A percentile compares a stretch with the other conserved stretches of the same genome.
phyloP scores from a whole-genome alignment of 345 rosid genomes.

The Eucalyptus polyanthemos region DNA sequence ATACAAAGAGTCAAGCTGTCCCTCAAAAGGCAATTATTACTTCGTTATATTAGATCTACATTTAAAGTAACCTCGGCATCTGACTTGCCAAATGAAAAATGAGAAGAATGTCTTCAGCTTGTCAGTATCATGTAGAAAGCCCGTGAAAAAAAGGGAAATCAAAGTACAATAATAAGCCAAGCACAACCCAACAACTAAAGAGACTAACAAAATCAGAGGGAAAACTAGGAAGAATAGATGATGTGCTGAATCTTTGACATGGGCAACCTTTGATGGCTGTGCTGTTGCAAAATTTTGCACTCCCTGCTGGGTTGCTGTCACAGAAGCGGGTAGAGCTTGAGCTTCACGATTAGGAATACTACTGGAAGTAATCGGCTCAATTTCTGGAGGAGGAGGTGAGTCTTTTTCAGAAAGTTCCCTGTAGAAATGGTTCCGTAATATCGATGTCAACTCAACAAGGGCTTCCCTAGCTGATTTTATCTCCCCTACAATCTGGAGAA shows the following conservation, averaged over 20 bases:
- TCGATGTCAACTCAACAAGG: constrained; percentile 82
- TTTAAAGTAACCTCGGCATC: not conserved
- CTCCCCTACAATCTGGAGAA: constrained; percentile 81
- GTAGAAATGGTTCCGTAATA: constrained; percentile 56
- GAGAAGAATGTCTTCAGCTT: not conserved
- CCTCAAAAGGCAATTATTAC: not conserved
- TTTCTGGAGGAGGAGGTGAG: constrained; percentile 38
- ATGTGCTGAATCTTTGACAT: not conserved
- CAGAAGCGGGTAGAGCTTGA: constrained; percentile 18
- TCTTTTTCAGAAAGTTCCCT: constrained; percentile 59
- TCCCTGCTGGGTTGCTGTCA: constrained; percentile 14
- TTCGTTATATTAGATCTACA: not conserved
- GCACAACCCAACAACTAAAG: not conserved
- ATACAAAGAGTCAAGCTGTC: not conserved
- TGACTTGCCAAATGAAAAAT: not conserved
- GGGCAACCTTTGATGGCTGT: constrained; percentile 44
- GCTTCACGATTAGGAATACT: constrained; percentile 30
- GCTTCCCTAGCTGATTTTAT: constrained; percentile 86
- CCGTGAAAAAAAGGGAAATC: not conserved
- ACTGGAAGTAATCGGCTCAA: constrained; percentile 42
- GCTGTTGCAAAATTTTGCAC: constrained; percentile 21
- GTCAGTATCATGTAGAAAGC: not conserved
- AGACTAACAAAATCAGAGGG: not conserved
- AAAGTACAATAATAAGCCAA: not conserved
- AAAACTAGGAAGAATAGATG: not conserved